Base-by-base conservation (phyloP, 805 yeast species). In the Schwanniomyces sp. region DNA sequence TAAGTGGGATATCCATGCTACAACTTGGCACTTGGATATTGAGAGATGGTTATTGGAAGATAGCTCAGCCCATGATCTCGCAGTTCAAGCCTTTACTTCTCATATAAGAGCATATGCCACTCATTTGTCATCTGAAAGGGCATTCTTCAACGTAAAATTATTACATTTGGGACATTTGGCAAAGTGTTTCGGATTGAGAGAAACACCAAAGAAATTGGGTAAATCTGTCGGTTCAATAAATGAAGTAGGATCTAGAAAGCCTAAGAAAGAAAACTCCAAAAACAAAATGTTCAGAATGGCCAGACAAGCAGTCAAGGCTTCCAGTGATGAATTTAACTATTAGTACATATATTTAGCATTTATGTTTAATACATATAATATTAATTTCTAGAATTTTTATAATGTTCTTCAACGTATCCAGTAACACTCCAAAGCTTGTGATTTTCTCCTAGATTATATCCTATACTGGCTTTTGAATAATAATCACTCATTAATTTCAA, bases 91-190 rank as follows among this genome's bases (percentile, higher is more conserved):
- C 3, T 94, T 88, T 62, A 81, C 86, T 12, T 85, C 96, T 50
- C 98, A 92, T 63, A 75, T 94, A 37, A 80, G 98, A 59, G 99
- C 99, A 0, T 94, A 94, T 63, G 89, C 99, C 5, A 94, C 99
- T 0, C 99, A 94, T 72, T 79, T 91, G 48, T 74, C 91, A 0
- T 58, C 82, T 1, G 99, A 94, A 65, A 81, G 91, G 61, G 80
- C 76, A 42, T 82, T 78, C 52, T 94, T 94, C 75, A 91, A 89
- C 61, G 85, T 94, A 28, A 87, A 87, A 56, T 68, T 77, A 29
- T 71, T 95, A 49, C 99, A 94, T 75, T 72, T 95, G 54, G 99
- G 99, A 26, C 99, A 94, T 72, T 72, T 95, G 58, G 97, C 98
- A 17, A 94, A 94, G 64, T 80, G 94, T 53, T 95, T 95, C 66